Conservation (phyloP, 352 stramenopile genomes). For the Blastocystis sp. region DNA sequence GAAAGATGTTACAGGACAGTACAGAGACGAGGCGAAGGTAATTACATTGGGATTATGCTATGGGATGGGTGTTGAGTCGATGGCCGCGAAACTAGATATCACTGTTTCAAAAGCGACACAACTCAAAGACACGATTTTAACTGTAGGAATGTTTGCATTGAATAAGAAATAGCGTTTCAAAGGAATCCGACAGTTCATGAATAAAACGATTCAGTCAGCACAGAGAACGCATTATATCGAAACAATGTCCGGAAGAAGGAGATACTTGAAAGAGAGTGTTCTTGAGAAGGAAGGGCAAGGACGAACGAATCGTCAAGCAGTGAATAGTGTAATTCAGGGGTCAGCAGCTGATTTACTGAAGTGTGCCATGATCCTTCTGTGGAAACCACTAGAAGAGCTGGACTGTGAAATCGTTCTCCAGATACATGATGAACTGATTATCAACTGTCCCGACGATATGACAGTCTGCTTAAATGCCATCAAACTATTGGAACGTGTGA, state of each 20-base stretch:
- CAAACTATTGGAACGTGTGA: background rate
- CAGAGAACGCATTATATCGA: slow-evolving; percentile 3
- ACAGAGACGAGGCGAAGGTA: slow-evolving; percentile 60
- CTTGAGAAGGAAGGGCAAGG: background rate
- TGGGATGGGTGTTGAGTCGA: slow-evolving; percentile 46
- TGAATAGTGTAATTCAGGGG: slow-evolving; percentile 71
- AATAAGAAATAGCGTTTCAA: background rate
- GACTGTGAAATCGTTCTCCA: slow-evolving; percentile 65
- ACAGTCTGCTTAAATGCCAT: background rate
- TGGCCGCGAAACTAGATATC: slow-evolving; percentile 40
- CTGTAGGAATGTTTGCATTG: background rate
- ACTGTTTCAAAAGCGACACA: background rate
- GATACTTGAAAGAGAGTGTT: background rate
- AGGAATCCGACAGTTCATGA: slow-evolving; percentile 41
- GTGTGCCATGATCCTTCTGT: slow-evolving; percentile 68
- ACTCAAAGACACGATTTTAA: background rate
- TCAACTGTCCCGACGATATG: slow-evolving; percentile 63
- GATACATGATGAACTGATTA: slow-evolving; percentile 70
- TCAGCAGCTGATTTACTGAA: slow-evolving; percentile 70
- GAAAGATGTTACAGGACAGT: background rate
- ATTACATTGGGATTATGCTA: slow-evolving; percentile 61
- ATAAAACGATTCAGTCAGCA: background rate
- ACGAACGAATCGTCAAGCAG: slow-evolving; percentile 68
- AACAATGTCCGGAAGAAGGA: slow-evolving; percentile 14
- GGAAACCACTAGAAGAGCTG: background rate